Evolutionary conservation across 1,284 basidiomycete genomes (phyloP), one percentile per base, ranked within the genome.

Genomic region (Ustilago xerochloae): DNA sequence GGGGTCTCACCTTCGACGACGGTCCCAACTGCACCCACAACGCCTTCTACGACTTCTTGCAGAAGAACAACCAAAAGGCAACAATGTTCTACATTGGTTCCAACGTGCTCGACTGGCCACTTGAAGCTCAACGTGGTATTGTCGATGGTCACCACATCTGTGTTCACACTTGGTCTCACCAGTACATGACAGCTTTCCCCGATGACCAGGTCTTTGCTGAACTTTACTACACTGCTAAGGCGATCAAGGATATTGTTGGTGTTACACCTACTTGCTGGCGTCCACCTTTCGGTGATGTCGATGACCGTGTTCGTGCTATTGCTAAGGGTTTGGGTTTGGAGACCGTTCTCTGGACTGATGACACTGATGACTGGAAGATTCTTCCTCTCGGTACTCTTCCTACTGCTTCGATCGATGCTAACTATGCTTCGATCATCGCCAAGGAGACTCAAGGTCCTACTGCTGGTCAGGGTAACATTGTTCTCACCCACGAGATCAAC

Each of bases 21-120:
- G 87, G 84, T 9, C 85, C 83, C 43, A 84, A 84, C 71, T 85
- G 84, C 82, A 84, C 85, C 52, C 86, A 87, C 81, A 87, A 88
- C 54, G 87, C 86, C 0, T 86, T 88, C 59, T 88, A 88, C 81
- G 86, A 88, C 77, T 87, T 83, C 68, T 78, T 88, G 39, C 50
- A 81, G 41, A 64, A 85, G 59, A 78, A 87, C 39, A 85, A 88
- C 20, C 86, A 87, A 67, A 86, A 86, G 73, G 88, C 87, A 0
- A 87, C 87, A 33, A 81, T 88, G 83, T 84, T 83, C 71, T 85
- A 78, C 76, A 80, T 87, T 82, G 87, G 87, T 6, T 86, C 86
- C 36, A 88, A 89, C 79, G 87, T 88, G 26, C 74, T 87, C 51
- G 85, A 88, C 78, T 88, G 87, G 87, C 88, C 88, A 6, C 76